Evolutionary conservation across 495 filamentous ascomycete species (phyloP).

Genomic region (Viridothelium virens): DNA sequence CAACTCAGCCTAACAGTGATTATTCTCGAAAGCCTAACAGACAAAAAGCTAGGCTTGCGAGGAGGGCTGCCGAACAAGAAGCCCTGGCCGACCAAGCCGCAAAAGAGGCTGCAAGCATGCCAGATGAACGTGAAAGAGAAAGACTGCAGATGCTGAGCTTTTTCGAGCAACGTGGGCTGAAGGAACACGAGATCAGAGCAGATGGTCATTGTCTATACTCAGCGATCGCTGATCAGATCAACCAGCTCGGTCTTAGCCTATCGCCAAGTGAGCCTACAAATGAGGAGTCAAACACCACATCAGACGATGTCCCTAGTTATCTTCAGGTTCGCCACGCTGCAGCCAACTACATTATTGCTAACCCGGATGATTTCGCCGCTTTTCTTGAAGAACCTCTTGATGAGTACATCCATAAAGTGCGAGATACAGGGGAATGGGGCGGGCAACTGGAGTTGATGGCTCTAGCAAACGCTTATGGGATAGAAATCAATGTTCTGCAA

Average conservation of each 20-base stretch:
- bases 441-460: conserved; percentile 85
- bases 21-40: conserved; percentile 70
- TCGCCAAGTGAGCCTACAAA: conserved; percentile 34
- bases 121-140: conserved; percentile 67
- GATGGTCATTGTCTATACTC: conserved; percentile 97
- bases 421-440: conserved; percentile 92
- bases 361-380: conserved; percentile 53
- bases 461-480: conserved; percentile 70
- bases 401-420: conserved; percentile 65
- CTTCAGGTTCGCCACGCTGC: conserved; percentile 47
- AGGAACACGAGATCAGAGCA: conserved; percentile 71
- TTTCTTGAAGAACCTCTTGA: conserved; percentile 80
- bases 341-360: conserved; percentile 51
- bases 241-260: conserved; percentile 41
- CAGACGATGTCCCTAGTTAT: conserved; percentile 37
- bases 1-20: neutral
- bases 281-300: conserved; percentile 4
- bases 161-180: conserved; percentile 54
- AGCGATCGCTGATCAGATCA: conserved; percentile 78
- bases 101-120: conserved; percentile 64
- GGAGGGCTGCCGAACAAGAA: conserved; percentile 75
- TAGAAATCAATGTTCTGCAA: conserved; percentile 81
- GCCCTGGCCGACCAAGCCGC: conserved; percentile 58
- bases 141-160: conserved; percentile 56
- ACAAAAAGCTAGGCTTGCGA: conserved; percentile 82